A percentile compares a stretch with the other conserved stretches of the same genome.
Evolutionary conservation across 164 flowering plant genomes (phyloP).

Genomic region (Santalum album): DNA sequence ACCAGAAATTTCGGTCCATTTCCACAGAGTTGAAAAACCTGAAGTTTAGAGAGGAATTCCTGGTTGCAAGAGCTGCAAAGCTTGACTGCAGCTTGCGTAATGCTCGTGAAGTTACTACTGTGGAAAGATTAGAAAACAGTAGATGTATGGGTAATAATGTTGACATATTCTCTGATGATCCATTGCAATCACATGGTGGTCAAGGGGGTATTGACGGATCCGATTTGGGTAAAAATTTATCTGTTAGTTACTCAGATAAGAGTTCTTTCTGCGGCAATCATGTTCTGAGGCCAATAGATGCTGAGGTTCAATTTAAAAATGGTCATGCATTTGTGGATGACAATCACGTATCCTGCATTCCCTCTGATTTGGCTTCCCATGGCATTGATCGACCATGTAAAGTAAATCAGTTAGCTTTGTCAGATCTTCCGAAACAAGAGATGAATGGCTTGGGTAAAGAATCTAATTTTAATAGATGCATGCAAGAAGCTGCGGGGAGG

Average conservation of each 20-base stretch:
- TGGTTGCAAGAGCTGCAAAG: constrained; percentile 33
- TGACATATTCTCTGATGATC: constrained; percentile 14
- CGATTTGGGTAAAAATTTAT: constrained; percentile 15
- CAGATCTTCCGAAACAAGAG: no score
- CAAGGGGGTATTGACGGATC: constrained; percentile 15
- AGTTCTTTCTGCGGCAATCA: constrained; percentile 15
- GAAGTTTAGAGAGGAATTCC: constrained; percentile 53
- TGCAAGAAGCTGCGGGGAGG: constrained; percentile 16
- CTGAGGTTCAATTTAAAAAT: constrained; percentile 18
- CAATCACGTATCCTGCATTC: constrained; percentile 6
- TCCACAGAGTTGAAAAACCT: constrained; percentile 54
- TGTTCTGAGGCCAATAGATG: constrained; percentile 13
- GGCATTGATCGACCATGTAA: constrained; percentile 11
- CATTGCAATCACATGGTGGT: constrained; percentile 19
- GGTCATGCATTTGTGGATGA: constrained; percentile 15
- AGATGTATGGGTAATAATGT: constrained; percentile 15
- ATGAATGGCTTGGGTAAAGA: constrained; percentile 14
- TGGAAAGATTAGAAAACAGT: constrained; percentile 11
- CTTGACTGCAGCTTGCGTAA: constrained; percentile 13
- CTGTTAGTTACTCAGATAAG: constrained; percentile 18
- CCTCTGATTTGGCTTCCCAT: constrained; percentile 8
- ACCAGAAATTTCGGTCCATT: constrained; percentile 68
- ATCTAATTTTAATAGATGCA: constrained; percentile 9
- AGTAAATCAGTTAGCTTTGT: constrained; percentile 12
- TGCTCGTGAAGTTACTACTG: constrained; percentile 21